Conservation (phyloP, 345 rosid species). For the Streptanthus diversifolius region DNA sequence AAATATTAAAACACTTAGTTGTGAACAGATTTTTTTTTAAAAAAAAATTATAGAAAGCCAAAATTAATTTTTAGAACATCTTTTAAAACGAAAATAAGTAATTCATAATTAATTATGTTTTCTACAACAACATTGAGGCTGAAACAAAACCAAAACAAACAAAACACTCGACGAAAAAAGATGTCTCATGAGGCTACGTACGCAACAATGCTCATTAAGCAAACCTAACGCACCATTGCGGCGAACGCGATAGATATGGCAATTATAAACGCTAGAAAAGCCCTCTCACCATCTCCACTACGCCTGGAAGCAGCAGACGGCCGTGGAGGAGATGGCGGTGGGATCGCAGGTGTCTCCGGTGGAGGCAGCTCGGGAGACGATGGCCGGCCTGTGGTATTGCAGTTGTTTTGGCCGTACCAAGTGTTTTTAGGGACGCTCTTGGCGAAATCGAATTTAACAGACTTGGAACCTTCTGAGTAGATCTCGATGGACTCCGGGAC, state of each 20-base stretch:
- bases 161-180: conserved; percentile 4
- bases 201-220: not conserved
- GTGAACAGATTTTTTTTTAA: too few species aligned
- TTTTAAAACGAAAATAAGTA: not conserved
- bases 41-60: too few species aligned
- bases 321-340: conserved; percentile 22
- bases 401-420: conserved; percentile 65
- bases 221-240: conserved; percentile 14
- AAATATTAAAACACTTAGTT: too few species aligned
- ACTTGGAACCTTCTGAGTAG: conserved; percentile 36
- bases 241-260: conserved; percentile 3
- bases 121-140: conserved; percentile 5
- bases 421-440: conserved; percentile 43
- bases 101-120: conserved; percentile 5
- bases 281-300: not conserved
- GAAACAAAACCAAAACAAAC: conserved; percentile 12
- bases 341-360: conserved; percentile 2
- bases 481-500: conserved; percentile 53
- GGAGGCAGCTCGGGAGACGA: conserved; percentile 14
- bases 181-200: not conserved
- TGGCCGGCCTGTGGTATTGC: conserved; percentile 26
- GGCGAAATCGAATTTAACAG: conserved; percentile 48
- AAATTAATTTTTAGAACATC: too few species aligned
- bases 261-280: not conserved
- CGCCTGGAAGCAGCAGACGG: conserved; percentile 18